Evolutionary conservation across 2,329 filamentous ascomycete species (phyloP).

Genomic region (Davidsoniella virescens): DNA sequence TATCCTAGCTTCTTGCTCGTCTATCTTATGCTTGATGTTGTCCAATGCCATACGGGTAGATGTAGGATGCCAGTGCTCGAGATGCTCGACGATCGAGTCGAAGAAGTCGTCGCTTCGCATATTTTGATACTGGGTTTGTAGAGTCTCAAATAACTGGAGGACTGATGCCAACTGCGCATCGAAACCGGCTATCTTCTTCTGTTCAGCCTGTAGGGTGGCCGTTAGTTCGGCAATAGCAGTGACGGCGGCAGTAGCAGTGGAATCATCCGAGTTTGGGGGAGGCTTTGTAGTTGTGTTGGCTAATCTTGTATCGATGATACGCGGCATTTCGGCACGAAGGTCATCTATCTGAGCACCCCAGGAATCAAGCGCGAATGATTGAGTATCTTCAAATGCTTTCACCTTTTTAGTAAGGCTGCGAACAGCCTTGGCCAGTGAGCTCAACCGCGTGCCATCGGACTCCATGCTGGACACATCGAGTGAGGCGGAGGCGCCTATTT

Average conservation of each 20-base stretch:
- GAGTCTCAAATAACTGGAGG: neutral
- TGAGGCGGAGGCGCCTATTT: too few species aligned
- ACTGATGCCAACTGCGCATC: neutral
- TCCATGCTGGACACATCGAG: too few species aligned
- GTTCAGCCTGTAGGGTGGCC: neutral
- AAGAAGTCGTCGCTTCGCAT: conserved; percentile 7
- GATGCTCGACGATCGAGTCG: conserved; percentile 9
- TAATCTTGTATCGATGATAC: neutral
- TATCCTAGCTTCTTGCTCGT: neutral
- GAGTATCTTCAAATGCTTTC: conserved; percentile 7
- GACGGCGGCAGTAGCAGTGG: neutral
- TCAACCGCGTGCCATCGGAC: neutral
- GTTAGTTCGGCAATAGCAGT: neutral
- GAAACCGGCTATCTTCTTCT: neutral
- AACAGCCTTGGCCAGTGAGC: neutral
- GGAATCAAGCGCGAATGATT: conserved; percentile 1
- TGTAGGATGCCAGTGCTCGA: conserved; percentile 11
- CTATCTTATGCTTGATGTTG: neutral
- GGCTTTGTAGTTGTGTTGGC: neutral
- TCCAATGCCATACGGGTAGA: conserved; percentile 4
- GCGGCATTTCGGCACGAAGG: conserved; percentile 3
- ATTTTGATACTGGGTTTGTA: conserved; percentile 5
- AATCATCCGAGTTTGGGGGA: neutral
- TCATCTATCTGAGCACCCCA: conserved; percentile 6
- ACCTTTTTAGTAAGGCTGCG: neutral